Conservation (phyloP, 257 asterid genomes). For the Nyctanthes arbortristis region DNA sequence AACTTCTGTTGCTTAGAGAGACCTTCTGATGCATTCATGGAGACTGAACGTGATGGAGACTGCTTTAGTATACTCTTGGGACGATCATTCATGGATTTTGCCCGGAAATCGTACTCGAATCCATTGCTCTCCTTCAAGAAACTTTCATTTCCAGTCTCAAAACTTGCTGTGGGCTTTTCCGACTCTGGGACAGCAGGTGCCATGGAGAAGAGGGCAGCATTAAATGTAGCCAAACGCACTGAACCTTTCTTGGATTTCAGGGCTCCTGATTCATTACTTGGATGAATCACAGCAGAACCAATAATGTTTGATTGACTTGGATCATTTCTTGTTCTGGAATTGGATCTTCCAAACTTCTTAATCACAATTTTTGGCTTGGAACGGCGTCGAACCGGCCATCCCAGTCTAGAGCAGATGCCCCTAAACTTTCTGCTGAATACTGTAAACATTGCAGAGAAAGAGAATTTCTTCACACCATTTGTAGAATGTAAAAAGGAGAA, state of each 20-base stretch:
- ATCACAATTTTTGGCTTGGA: conserved; percentile 55
- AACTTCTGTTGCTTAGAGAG: conserved; percentile 51
- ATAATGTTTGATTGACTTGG: conserved; percentile 11
- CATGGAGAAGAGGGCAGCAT: conserved; percentile 98
- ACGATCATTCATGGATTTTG: conserved; percentile 54
- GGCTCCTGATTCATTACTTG: conserved; percentile 48
- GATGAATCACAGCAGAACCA: conserved; percentile 73
- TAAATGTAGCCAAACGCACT: conserved; percentile 72
- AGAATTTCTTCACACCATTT: conserved; percentile 5
- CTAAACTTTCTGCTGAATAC: conserved; percentile 53
- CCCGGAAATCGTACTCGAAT: conserved; percentile 29
- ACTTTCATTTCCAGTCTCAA: conserved; percentile 34
- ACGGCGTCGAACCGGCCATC: conserved; percentile 67
- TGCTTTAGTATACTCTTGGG: conserved; percentile 84
- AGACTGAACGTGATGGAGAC: conserved; percentile 57
- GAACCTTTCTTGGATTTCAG: conserved; percentile 30
- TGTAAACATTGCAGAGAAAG: conserved; percentile 40
- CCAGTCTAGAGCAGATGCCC: conserved; percentile 51
- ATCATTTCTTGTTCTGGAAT: conserved; percentile 35
- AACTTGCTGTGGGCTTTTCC: conserved; percentile 32
- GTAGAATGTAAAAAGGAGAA: conserved; percentile 30
- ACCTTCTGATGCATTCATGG: conserved; percentile 20
- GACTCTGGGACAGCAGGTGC: conserved; percentile 75
- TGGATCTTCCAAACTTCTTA: conserved; percentile 54
- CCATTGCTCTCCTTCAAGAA: background rate